These are phyloP conservation scores for Rhododendron griersonianum DNA, from an alignment of 148 eudicot species.

Conservation along the genomic window DNA sequence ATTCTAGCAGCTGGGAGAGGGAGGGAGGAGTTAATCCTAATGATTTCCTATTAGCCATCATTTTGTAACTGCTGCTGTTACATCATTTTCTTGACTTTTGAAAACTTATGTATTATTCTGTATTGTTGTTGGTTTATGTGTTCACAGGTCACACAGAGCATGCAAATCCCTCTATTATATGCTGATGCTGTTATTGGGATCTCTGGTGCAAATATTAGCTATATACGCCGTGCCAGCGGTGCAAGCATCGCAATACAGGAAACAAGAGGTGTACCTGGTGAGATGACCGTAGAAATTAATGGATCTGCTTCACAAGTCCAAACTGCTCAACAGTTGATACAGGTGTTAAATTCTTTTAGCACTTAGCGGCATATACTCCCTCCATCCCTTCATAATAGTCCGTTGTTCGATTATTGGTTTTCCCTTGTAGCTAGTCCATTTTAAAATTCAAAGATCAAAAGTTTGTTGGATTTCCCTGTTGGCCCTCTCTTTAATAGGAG, in stretches of 20 bases:
- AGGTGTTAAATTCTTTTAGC: background rate
- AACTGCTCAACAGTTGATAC: slow-evolving; percentile 6
- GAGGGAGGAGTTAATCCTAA: background rate
- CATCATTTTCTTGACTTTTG: background rate
- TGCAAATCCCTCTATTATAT: slow-evolving; percentile 43
- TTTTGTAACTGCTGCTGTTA: background rate
- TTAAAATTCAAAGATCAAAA: background rate
- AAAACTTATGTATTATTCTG: background rate
- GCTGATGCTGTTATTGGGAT: slow-evolving; percentile 48
- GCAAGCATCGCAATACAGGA: slow-evolving; percentile 49
- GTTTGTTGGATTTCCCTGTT: background rate
- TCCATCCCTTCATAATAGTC: background rate
- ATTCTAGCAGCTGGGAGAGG: slow-evolving; percentile 24
- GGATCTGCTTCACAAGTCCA: slow-evolving; percentile 54
- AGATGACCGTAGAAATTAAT: slow-evolving; percentile 48
- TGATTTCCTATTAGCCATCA: background rate
- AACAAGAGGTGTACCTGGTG: slow-evolving; percentile 41
- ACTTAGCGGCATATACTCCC: background rate
- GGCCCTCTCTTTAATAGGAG: background rate
- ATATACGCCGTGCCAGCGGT: slow-evolving; percentile 43
- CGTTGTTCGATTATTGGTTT: background rate
- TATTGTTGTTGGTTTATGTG: background rate
- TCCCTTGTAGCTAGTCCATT: background rate
- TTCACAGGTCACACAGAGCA: slow-evolving; percentile 38
- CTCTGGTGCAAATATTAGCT: slow-evolving; percentile 42